A percentile compares a stretch with the other conserved stretches of the same genome.
Evolutionary conservation across 73 alveolate species (phyloP).

Genomic region (Paramecium caudatum): DNA sequence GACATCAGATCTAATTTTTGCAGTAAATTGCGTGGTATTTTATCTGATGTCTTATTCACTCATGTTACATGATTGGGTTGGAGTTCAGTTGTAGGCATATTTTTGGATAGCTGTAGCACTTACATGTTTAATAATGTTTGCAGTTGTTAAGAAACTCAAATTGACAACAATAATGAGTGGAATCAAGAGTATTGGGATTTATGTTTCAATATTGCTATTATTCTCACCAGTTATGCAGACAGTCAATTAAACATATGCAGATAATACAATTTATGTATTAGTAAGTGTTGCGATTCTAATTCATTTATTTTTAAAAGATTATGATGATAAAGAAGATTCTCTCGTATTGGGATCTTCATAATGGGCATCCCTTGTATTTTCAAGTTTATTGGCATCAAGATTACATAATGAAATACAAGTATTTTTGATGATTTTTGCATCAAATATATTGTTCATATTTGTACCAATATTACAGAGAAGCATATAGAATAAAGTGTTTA

Average conservation of each 20-base stretch:
- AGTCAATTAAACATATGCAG: conserved; percentile 59
- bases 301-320: conserved; percentile 5
- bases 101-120: neutral
- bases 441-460: conserved; percentile 4
- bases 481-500: neutral
- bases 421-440: conserved; percentile 30
- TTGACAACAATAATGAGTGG: neutral
- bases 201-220: conserved; percentile 17
- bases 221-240: conserved; percentile 56
- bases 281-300: conserved; percentile 7
- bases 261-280: conserved; percentile 56
- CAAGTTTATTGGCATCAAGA: conserved; percentile 53
- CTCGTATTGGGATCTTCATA: neutral
- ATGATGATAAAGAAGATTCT: conserved; percentile 29
- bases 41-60: conserved; percentile 14
- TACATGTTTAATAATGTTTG: conserved; percentile 8
- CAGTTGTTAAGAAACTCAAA: neutral
- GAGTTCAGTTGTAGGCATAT: neutral
- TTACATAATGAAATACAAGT: conserved; percentile 56
- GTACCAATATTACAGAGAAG: neutral
- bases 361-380: conserved; percentile 60
- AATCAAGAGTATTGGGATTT: conserved; percentile 27
- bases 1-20: conserved; percentile 58
- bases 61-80: conserved; percentile 25
- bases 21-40: conserved; percentile 47